Evolutionary conservation across 345 rosid genomes (phyloP), one percentile per base, ranked within the genome.

Genomic region (Heritiera fomes): DNA sequence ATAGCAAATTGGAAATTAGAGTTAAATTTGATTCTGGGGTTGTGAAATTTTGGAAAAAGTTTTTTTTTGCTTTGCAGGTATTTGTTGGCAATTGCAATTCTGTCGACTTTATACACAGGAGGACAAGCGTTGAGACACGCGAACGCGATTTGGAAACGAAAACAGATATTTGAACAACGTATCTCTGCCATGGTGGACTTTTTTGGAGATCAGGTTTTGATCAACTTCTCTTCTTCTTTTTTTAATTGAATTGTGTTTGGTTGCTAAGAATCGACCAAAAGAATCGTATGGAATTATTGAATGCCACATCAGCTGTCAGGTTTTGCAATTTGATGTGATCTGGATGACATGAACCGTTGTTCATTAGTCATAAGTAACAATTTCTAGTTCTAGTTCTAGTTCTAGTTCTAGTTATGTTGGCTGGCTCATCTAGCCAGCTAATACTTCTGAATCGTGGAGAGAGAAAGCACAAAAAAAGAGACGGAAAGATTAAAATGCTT

Each of bases 171-270:
- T 1, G 80, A 85, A 40, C 86, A 79, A 5, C 87, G 87, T 58
- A 88, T 82, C 3, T 84, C 89, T 4, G 80, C 87, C n/a, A 43
- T 91, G 80, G 65, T 91, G 8, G 98, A 93, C 76, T 95, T 95
- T 76, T 59, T 84, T 34, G 95, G 97, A 6, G 98, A 95, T 78
- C 98, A 95, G 97, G 98, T 92, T 34, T 8, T 59, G 55, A 49
- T 40, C 5, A 7, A 38, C 4, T 12, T 43, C 10, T 17, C 1
- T 50, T 50, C 4, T 15, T 55, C 2, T 2, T 2, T 15, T 0
- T 55, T 5, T 15, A 0, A 55, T 34, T 34, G 17, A 9, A 1
- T 49, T 17, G 7, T 65, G 13, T 67, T 50, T n/a, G n/a, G 66
- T 68, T 23, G 30, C 40, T 55, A 20, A 18, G 50, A 72, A 69